Evolutionary conservation across 2,329 filamentous ascomycete species (phyloP).

Genomic region (Colletotrichum sp.): DNA sequence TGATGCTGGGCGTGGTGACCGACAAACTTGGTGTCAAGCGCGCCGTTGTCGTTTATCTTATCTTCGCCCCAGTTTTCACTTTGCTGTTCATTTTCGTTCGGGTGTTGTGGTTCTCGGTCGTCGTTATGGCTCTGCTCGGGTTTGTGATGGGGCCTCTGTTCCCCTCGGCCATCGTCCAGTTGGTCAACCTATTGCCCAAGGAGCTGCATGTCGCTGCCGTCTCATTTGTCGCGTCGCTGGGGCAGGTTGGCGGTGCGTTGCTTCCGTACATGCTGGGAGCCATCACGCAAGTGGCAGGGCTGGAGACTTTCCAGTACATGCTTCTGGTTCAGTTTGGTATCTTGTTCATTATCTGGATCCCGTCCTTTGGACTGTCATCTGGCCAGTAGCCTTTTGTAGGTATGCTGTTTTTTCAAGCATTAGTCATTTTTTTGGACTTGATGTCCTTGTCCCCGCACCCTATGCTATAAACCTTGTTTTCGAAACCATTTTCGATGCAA

Average conservation of each 20-base stretch:
- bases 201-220: conserved; percentile 47
- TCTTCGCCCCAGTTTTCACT: background rate
- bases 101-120: background rate
- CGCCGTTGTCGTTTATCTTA: background rate
- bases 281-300: conserved; percentile 39
- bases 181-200: background rate
- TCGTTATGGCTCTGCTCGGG: conserved; percentile 7
- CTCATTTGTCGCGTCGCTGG: conserved; percentile 46
- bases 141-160: conserved; percentile 22
- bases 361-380: background rate
- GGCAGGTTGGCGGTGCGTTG: conserved; percentile 47
- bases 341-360: conserved; percentile 21
- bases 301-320: conserved; percentile 38
- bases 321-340: conserved; percentile 26
- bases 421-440: background rate
- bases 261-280: conserved; percentile 48
- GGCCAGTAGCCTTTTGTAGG: background rate
- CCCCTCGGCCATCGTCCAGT: conserved; percentile 5
- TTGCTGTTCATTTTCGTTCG: conserved; percentile 1
- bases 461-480: background rate
- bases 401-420: background rate
- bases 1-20: conserved; percentile 34
- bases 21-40: conserved; percentile 31
- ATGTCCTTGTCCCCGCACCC: background rate
- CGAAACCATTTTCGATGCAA: background rate